Evolutionary conservation across 2,329 filamentous ascomycete genomes (phyloP).

Genomic region (Claviceps sp.): DNA sequence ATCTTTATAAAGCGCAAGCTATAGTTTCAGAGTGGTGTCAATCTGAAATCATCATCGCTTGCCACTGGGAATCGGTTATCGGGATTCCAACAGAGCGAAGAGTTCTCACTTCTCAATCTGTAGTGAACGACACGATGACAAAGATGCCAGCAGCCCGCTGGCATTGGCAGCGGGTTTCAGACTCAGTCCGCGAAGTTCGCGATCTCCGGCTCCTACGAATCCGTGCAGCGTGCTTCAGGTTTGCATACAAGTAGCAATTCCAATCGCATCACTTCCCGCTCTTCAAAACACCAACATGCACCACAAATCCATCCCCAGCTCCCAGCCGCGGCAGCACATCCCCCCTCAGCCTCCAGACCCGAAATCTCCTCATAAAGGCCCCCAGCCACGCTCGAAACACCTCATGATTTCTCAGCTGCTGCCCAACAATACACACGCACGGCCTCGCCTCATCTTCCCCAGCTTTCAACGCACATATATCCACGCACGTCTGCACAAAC

Average conservation of each 20-base stretch:
- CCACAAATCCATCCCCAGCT: constrained; percentile 60
- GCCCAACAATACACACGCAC: constrained; percentile 69
- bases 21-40: no score
- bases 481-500: constrained; percentile 67
- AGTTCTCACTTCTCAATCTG: no score
- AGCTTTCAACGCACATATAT: constrained; percentile 51
- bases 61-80: no score
- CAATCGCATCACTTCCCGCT: constrained; percentile 7
- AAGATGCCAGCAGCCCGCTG: no score
- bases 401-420: constrained; percentile 74
- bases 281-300: constrained; percentile 62
- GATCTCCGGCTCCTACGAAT: no score
- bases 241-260: background rate
- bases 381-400: constrained; percentile 75
- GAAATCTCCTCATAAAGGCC: constrained; percentile 53
- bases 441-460: constrained; percentile 6
- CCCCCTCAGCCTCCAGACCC: constrained; percentile 61
- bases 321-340: constrained; percentile 45
- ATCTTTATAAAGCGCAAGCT: no score
- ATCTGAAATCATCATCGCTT: no score
- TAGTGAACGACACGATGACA: no score
- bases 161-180: no score
- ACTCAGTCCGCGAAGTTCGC: no score
- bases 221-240: background rate
- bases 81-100: no score